Percentiles rank a stretch among this genome's conserved stretches.
phyloP scores from a whole-genome alignment of 495 filamentous ascomycete genomes.

The Thozetella sp. region DNA sequence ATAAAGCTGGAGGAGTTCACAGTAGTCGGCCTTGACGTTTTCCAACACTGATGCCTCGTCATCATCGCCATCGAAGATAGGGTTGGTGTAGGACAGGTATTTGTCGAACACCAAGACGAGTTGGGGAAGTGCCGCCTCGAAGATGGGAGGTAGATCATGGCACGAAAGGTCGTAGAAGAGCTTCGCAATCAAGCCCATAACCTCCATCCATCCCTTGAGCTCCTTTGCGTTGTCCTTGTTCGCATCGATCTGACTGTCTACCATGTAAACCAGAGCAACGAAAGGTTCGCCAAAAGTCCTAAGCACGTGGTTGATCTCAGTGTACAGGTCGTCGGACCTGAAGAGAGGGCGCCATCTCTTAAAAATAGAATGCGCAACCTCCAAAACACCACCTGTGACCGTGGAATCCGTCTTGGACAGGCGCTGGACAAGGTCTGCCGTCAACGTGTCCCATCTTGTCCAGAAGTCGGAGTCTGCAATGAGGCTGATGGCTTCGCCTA shows the following conservation, averaged over 20 bases:
- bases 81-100: slow-evolving; percentile 88
- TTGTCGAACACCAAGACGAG: slow-evolving; percentile 85
- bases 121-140: slow-evolving; percentile 78
- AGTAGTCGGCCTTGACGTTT: slow-evolving; percentile 86
- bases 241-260: slow-evolving; percentile 75
- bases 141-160: slow-evolving; percentile 92
- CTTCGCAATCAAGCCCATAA: slow-evolving; percentile 84
- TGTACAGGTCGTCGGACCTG: slow-evolving; percentile 85
- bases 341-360: slow-evolving; percentile 93
- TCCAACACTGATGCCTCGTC: slow-evolving; percentile 83
- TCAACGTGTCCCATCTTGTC: slow-evolving; percentile 90
- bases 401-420: slow-evolving; percentile 75
- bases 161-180: slow-evolving; percentile 94
- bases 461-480: slow-evolving; percentile 99
- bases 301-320: slow-evolving; percentile 93
- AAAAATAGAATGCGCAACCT: slow-evolving; percentile 98
- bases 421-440: slow-evolving; percentile 83
- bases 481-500: slow-evolving; percentile 93
- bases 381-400: slow-evolving; percentile 89
- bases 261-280: slow-evolving; percentile 58
- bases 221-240: slow-evolving; percentile 72
- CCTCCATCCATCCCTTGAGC: slow-evolving; percentile 75
- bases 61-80: slow-evolving; percentile 79
- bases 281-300: slow-evolving; percentile 79
- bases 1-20: slow-evolving; percentile 83